Percentiles rank a stretch among this genome's conserved stretches.
Conservation (phyloP, 2,329 filamentous ascomycete genomes). For the Colletotrichum sp. region DNA sequence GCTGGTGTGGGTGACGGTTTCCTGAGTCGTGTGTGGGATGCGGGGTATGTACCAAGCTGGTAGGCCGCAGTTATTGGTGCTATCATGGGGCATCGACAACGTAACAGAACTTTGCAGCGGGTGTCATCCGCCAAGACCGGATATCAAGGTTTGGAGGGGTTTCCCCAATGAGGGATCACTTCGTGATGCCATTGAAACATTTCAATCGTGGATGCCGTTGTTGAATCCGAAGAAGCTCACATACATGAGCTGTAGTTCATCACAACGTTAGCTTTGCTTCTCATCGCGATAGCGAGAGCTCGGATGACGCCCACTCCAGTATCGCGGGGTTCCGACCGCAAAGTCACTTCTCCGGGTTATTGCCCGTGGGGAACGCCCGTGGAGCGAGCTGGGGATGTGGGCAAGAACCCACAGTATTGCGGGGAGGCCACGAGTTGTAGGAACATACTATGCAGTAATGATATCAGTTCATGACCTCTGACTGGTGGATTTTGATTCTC, state of each 20-base stretch:
- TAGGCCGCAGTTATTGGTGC: neutral
- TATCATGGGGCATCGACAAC: neutral
- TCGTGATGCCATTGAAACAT: too few species aligned
- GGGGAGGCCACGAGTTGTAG: neutral
- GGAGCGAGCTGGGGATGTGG: neutral
- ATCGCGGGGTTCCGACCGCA: conserved; percentile 11
- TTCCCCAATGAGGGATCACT: neutral
- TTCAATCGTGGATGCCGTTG: accelerated
- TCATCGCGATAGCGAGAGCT: neutral
- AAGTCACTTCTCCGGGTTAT: neutral
- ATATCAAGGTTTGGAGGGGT: neutral
- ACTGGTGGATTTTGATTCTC: conserved; percentile 6
- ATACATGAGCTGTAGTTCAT: neutral
- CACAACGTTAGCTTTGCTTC: neutral
- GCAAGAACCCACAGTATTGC: neutral
- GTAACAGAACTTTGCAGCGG: neutral
- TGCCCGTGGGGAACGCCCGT: conserved; percentile 6
- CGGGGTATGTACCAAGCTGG: neutral
- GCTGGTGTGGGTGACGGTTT: neutral
- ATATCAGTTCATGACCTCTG: neutral
- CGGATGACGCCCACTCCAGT: neutral
- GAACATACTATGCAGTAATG: neutral
- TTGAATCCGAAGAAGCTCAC: neutral
- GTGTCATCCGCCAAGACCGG: neutral
- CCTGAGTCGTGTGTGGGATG: neutral